Percentiles rank a stretch among this genome's conserved stretches.
Evolutionary conservation across 768 basidiomycete species (phyloP).

Genomic region (Ramaria sp.): DNA sequence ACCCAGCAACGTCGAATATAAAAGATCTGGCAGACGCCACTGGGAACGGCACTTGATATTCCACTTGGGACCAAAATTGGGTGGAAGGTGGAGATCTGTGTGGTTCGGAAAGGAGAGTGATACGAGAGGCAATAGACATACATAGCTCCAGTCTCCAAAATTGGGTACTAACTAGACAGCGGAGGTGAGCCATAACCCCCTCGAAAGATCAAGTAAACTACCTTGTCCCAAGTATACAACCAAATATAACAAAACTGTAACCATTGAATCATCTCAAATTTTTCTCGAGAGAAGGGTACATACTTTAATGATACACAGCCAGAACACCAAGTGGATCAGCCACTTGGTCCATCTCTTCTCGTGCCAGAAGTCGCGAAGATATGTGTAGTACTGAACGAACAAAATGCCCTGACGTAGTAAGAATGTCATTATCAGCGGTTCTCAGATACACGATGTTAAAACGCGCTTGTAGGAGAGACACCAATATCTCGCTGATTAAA

Average conservation of each 20-base stretch:
- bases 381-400: slow-evolving; percentile 2
- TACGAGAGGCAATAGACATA: not conserved
- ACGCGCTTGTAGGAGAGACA: slow-evolving; percentile 8
- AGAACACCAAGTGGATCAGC: not conserved
- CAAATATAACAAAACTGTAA: not conserved
- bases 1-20: slow-evolving; percentile 1
- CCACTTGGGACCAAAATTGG: not conserved
- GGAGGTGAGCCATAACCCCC: not conserved
- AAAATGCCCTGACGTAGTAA: not conserved
- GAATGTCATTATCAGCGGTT: not conserved
- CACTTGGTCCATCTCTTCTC: slow-evolving; percentile 7
- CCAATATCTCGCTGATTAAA: not conserved
- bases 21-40: slow-evolving; percentile 3
- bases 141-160: slow-evolving; percentile 4
- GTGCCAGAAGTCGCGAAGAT: not conserved
- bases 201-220: not conserved
- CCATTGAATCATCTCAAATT: not conserved
- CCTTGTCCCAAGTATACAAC: slow-evolving; percentile 1
- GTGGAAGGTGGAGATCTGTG: not conserved
- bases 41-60: not conserved
- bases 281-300: not conserved
- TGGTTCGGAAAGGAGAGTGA: not conserved
- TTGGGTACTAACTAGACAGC: not conserved
- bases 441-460: not conserved
- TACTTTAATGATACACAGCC: not conserved